Percentiles rank a stretch among this genome's conserved stretches.
Conservation (phyloP, 192 early-diverging fungal genomes). For the Backusella australiensis region DNA sequence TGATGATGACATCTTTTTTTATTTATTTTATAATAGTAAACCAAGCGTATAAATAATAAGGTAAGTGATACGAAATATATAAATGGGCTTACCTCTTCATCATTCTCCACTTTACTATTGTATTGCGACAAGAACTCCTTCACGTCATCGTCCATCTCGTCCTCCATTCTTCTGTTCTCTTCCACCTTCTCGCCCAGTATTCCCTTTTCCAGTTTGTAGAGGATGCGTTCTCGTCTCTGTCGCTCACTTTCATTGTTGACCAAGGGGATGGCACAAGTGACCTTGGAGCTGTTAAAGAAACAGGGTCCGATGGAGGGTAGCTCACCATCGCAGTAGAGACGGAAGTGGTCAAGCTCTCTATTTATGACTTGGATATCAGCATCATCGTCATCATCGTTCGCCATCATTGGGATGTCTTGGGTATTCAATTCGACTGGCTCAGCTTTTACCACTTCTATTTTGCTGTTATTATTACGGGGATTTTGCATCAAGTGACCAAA, state of each 20-base stretch:
- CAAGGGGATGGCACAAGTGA: not conserved
- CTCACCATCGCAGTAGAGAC: not conserved
- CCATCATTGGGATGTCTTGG: not conserved
- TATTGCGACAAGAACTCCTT: not conserved
- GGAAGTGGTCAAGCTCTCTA: conserved; percentile 1
- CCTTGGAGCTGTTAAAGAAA: not conserved
- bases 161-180: not conserved
- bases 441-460: not conserved
- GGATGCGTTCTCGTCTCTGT: not conserved
- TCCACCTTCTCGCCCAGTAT: not conserved
- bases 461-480: conserved; percentile 4
- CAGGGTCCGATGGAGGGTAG: not conserved
- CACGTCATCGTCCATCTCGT: not conserved
- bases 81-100: not conserved
- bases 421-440: not conserved
- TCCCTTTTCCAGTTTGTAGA: conserved; percentile 3
- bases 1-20: not conserved
- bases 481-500: conserved; percentile 22
- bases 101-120: not conserved
- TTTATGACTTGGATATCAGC: not conserved
- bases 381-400: not conserved
- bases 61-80: not conserved
- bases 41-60: not conserved
- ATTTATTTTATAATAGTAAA: not conserved
- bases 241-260: not conserved